A percentile compares a stretch with the other conserved stretches of the same genome.
Conservation (phyloP, 441 rosid species). For the Omphalea diandra region DNA sequence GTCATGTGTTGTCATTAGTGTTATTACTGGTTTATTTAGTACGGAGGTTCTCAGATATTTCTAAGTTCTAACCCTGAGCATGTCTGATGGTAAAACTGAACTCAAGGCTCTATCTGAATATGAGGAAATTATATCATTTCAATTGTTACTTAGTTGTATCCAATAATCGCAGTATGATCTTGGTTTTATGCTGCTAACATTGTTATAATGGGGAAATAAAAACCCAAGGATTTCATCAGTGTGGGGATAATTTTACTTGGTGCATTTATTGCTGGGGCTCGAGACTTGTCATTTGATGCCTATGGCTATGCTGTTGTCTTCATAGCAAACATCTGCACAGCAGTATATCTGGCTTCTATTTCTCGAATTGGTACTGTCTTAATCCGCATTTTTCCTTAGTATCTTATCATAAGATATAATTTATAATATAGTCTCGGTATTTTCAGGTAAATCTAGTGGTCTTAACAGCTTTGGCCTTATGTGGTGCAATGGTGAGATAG, state of each 20-base stretch:
- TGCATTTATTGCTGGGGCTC: constrained; percentile 92
- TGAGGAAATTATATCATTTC: background rate
- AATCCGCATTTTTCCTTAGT: too few species aligned
- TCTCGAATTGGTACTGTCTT: too few species aligned
- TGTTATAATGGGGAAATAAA: constrained; percentile 23
- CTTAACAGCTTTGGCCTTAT: constrained; percentile 97
- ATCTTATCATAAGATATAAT: too few species aligned
- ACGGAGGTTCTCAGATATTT: background rate
- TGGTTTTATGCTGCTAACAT: constrained; percentile 12
- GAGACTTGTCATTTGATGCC: constrained; percentile 88
- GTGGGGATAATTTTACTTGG: constrained; percentile 92
- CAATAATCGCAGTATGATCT: background rate
- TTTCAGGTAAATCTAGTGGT: too few species aligned
- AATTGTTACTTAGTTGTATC: background rate
- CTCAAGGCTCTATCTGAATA: too few species aligned
- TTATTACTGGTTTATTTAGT: background rate
- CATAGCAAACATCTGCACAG: constrained; percentile 80
- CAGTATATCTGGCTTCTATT: constrained; percentile 83
- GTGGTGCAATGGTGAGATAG: constrained; percentile 88
- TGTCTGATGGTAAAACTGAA: too few species aligned
- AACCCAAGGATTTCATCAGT: constrained; percentile 66
- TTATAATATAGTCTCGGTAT: too few species aligned
- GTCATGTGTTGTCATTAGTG: background rate
- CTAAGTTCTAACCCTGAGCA: background rate
- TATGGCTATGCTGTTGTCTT: constrained; percentile 81